phyloP scores from a whole-genome alignment of 495 filamentous ascomycete genomes.

The Talaromyces wortmannii region DNA sequence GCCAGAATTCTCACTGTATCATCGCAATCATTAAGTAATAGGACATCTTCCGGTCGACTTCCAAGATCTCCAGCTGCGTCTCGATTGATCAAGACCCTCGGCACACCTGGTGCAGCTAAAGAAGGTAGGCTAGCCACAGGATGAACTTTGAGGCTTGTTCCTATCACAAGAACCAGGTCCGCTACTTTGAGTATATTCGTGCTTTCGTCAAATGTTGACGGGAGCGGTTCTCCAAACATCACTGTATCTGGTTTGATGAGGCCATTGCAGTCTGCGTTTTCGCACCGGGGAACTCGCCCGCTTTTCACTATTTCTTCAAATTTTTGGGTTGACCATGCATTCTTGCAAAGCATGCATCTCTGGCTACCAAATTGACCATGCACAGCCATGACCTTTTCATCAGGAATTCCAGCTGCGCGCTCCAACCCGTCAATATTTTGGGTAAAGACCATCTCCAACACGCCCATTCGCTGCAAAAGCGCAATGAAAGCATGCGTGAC shows the following conservation, averaged over 20 bases:
- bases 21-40: slow-evolving; percentile 66
- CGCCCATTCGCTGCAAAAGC: slow-evolving; percentile 57
- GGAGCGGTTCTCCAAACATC: slow-evolving; percentile 82
- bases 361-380: slow-evolving; percentile 85
- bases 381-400: slow-evolving; percentile 67
- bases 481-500: slow-evolving; percentile 69
- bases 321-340: slow-evolving; percentile 51
- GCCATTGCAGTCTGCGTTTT: slow-evolving; percentile 50
- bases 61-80: slow-evolving; percentile 72
- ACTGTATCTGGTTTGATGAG: slow-evolving; percentile 91
- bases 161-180: slow-evolving; percentile 79
- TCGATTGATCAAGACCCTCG: slow-evolving; percentile 73
- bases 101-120: slow-evolving; percentile 45
- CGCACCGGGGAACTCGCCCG: slow-evolving; percentile 63
- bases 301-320: slow-evolving; percentile 58
- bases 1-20: slow-evolving; percentile 67
- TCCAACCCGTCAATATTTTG: slow-evolving; percentile 93
- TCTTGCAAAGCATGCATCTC: slow-evolving; percentile 71
- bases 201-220: slow-evolving; percentile 53
- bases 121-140: slow-evolving; percentile 70
- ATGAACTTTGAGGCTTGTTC: slow-evolving; percentile 76
- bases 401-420: slow-evolving; percentile 68
- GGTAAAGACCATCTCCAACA: slow-evolving; percentile 76
- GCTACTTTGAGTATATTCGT: slow-evolving; percentile 42
- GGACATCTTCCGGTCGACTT: slow-evolving; percentile 55